A percentile compares a stretch with the other conserved stretches of the same genome.
Conservation (phyloP, 441 rosid genomes). For the California macrophylla region DNA sequence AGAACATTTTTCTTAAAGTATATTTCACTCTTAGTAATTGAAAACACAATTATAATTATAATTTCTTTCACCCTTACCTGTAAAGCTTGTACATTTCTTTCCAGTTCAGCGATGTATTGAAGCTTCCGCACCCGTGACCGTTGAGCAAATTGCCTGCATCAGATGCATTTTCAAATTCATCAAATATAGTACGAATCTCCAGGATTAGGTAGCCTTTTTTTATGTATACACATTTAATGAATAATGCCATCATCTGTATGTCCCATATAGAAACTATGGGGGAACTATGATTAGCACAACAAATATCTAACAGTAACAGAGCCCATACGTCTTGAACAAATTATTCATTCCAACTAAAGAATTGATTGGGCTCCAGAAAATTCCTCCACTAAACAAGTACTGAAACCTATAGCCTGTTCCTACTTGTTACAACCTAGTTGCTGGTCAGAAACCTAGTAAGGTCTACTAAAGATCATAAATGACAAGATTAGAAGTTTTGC, state of each 20-base stretch:
- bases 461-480: not conserved
- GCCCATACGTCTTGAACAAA: not conserved
- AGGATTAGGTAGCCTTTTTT: not conserved
- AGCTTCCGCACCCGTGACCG: conserved; percentile 96
- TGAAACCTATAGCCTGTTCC: not conserved
- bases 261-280: not conserved
- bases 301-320: not conserved
- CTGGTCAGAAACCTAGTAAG: not conserved
- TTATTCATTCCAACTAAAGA: not conserved
- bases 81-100: conserved; percentile 90
- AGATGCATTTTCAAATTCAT: conserved; percentile 13
- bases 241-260: not conserved
- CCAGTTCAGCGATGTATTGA: conserved; percentile 97
- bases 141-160: conserved; percentile 94
- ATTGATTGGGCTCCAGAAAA: not conserved
- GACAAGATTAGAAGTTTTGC: not conserved
- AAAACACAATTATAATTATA: conserved; percentile 6
- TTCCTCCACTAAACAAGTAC: not conserved
- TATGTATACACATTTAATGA: not conserved
- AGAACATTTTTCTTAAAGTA: not conserved
- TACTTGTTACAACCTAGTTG: not conserved
- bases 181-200: conserved; percentile 10
- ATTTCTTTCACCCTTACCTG: conserved; percentile 41
- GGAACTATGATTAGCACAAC: not conserved
- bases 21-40: not conserved